phyloP scores from a whole-genome alignment of 768 basidiomycete species.

The Lactarius evosmus region DNA sequence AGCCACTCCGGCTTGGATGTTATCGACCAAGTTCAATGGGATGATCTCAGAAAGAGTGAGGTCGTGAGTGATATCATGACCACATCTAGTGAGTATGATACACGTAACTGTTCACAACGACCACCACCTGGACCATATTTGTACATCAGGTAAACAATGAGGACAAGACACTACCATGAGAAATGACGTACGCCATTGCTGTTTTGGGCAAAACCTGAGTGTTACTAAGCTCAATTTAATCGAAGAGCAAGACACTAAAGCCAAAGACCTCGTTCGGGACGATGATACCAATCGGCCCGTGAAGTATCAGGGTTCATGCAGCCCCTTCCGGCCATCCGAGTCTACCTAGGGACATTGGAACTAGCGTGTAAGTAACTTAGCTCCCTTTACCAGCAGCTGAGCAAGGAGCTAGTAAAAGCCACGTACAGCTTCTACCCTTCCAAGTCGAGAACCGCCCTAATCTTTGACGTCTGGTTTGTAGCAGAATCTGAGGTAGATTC shows the following conservation, averaged over 20 bases:
- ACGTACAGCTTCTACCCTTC: slow-evolving; percentile 52
- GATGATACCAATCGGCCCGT: slow-evolving; percentile 80
- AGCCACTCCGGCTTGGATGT: too few relatives aligned
- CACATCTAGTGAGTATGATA: too few relatives aligned
- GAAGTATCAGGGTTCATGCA: not conserved
- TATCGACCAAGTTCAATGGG: slow-evolving; percentile 65
- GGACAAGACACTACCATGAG: too few relatives aligned
- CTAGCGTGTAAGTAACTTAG: slow-evolving; percentile 89
- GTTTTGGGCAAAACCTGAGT: too few relatives aligned
- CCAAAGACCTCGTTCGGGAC: slow-evolving; percentile 92
- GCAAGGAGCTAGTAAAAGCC: slow-evolving; percentile 8
- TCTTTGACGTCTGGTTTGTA: slow-evolving; percentile 40
- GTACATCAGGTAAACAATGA: too few relatives aligned
- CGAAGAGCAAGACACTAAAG: slow-evolving; percentile 81
- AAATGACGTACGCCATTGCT: slow-evolving; percentile 64
- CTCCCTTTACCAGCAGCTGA: slow-evolving; percentile 84
- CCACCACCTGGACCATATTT: too few relatives aligned
- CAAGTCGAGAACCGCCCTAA: slow-evolving; percentile 84
- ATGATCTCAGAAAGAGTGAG: slow-evolving; percentile 9
- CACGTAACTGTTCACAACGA: too few relatives aligned
- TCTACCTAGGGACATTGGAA: slow-evolving; percentile 72
- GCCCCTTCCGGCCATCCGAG: not conserved
- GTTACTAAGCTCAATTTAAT: too few relatives aligned
- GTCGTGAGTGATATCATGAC: not conserved
- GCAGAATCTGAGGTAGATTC: slow-evolving; percentile 31